Evolutionary conservation across 352 stramenopile species (phyloP).

Genomic region (Phytophthora fragariae): DNA sequence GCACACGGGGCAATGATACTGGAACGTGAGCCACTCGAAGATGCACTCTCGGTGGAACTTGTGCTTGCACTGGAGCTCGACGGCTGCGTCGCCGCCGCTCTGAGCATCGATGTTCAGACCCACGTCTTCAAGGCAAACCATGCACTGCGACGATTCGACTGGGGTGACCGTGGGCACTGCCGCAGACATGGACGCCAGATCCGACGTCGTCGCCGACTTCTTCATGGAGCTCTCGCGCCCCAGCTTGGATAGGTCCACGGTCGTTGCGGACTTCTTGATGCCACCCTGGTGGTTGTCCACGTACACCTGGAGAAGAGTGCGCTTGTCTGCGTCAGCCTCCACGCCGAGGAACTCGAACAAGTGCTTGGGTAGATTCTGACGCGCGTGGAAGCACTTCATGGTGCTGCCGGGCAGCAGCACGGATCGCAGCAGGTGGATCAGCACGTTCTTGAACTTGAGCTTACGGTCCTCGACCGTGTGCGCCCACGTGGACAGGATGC

Average conservation of each 20-base stretch:
- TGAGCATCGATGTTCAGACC: constrained; percentile 27
- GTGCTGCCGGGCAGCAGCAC: constrained; percentile 65
- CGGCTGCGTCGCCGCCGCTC: background rate
- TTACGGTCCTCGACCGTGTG: constrained; percentile 59
- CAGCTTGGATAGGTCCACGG: constrained; percentile 26
- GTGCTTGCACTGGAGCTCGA: constrained; percentile 53
- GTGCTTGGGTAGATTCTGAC: constrained; percentile 45
- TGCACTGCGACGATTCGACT: constrained; percentile 43
- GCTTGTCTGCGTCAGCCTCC: constrained; percentile 44
- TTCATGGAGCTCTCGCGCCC: constrained; percentile 36
- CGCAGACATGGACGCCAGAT: constrained; percentile 15
- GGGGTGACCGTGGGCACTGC: constrained; percentile 20
- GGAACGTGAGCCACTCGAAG: constrained; percentile 77
- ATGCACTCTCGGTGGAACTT: constrained; percentile 81
- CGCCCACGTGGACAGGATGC: constrained; percentile 50
- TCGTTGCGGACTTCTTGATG: constrained; percentile 32
- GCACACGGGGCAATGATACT: constrained; percentile 39
- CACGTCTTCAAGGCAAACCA: constrained; percentile 48
- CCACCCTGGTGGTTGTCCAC: constrained; percentile 52
- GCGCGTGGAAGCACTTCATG: constrained; percentile 68
- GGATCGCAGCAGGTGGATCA: constrained; percentile 75
- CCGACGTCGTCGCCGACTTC: constrained; percentile 20
- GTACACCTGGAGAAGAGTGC: constrained; percentile 63
- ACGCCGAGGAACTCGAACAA: constrained; percentile 63
- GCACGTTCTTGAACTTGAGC: constrained; percentile 69